Evolutionary conservation across 805 yeast species (phyloP).

Genomic region (Wickerhamia fluorescens): DNA sequence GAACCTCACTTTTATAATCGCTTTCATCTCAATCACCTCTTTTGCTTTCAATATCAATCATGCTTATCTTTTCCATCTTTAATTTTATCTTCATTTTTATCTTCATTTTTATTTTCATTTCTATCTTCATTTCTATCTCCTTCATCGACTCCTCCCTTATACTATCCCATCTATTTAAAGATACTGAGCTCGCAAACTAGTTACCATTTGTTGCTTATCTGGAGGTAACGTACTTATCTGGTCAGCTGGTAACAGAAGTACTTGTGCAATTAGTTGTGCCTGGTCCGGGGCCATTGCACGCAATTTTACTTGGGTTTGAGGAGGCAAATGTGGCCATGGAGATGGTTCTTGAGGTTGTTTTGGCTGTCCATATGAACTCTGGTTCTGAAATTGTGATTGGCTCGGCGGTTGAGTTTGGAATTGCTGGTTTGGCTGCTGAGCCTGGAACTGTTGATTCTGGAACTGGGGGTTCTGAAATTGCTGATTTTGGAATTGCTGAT

Average conservation of each 20-base stretch:
- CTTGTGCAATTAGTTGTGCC: constrained; percentile 50
- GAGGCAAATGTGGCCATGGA: constrained; percentile 42
- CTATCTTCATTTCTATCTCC: no score
- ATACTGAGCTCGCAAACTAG: constrained; percentile 49
- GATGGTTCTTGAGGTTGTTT: constrained; percentile 1
- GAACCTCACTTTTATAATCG: no score
- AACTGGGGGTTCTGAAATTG: constrained; percentile 2
- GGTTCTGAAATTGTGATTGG: constrained; percentile 1
- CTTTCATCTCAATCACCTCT: no score
- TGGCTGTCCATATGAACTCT: constrained; percentile 1
- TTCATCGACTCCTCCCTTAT: no score
- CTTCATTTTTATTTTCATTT: no score
- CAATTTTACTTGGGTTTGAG: constrained; percentile 43
- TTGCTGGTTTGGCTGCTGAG: constrained; percentile 1
- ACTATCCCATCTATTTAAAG: constrained; percentile 14
- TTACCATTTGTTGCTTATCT: constrained; percentile 50
- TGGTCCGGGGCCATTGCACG: constrained; percentile 48
- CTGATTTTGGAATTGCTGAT: neutral
- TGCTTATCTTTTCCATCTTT: no score
- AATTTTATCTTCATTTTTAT: no score
- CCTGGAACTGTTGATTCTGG: constrained; percentile 2
- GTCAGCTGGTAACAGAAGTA: constrained; percentile 41
- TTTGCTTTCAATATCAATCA: no score
- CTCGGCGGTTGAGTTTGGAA: neutral
- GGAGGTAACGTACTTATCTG: constrained; percentile 45